These are phyloP conservation scores for Fusarium napiforme DNA, from an alignment of 2,329 filamentous ascomycete species.

Conservation along the genomic window DNA sequence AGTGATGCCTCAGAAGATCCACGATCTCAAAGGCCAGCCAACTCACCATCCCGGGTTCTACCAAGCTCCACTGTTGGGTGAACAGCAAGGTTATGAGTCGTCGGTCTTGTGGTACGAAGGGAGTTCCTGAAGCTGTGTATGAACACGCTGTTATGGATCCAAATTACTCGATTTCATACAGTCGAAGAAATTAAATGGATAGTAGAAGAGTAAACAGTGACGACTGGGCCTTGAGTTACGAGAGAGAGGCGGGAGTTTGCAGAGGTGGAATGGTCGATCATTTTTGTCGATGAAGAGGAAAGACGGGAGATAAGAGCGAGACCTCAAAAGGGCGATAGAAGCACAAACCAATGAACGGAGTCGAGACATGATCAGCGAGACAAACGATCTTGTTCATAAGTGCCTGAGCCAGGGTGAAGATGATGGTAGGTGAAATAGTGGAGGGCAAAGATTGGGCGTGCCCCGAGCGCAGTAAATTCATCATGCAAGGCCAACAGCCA, in stretches of 20 bases:
- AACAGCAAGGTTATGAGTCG: neutral
- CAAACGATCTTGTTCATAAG: neutral
- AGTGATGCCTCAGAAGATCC: neutral
- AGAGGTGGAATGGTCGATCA: neutral
- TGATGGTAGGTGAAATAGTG: neutral
- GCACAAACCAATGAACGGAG: neutral
- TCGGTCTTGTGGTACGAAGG: neutral
- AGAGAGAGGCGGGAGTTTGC: neutral
- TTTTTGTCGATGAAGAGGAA: neutral
- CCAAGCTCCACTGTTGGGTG: neutral
- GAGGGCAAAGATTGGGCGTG: neutral
- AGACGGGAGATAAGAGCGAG: neutral
- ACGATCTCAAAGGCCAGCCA: neutral
- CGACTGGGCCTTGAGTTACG: neutral
- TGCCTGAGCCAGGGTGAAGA: neutral
- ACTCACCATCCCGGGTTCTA: neutral
- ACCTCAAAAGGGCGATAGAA: neutral
- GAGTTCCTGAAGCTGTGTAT: neutral
- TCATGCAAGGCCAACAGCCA: neutral
- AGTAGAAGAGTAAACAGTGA: neutral
- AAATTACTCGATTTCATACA: neutral
- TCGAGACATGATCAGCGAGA: neutral
- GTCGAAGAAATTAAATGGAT: neutral
- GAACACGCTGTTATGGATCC: neutral
- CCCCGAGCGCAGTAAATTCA: neutral